phyloP scores from a whole-genome alignment of 495 filamentous ascomycete genomes.

The Daldinia decipiens region DNA sequence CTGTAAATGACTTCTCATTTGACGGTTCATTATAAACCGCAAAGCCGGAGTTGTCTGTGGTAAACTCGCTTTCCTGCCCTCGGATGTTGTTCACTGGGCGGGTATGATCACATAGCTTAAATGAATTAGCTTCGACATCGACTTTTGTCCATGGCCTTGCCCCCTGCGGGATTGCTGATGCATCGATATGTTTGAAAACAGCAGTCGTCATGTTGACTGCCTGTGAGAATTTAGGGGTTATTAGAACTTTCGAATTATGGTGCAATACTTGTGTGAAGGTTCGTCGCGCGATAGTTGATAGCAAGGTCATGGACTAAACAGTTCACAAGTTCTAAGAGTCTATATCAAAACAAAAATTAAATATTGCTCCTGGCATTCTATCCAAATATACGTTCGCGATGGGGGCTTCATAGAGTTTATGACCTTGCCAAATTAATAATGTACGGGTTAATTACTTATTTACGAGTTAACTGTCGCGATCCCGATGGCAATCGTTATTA shows the following conservation, averaged over 20 bases:
- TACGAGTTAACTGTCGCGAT: background rate
- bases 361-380: no score
- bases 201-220: slow-evolving; percentile 45
- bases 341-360: background rate
- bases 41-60: slow-evolving; percentile 57
- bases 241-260: slow-evolving; percentile 2
- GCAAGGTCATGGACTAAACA: slow-evolving; percentile 21
- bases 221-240: slow-evolving; percentile 9
- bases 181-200: slow-evolving; percentile 47
- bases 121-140: slow-evolving; percentile 49
- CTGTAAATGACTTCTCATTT: slow-evolving; percentile 65
- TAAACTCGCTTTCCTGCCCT: slow-evolving; percentile 43
- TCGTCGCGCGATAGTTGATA: slow-evolving; percentile 23
- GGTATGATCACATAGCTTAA: slow-evolving; percentile 36
- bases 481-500: slow-evolving; percentile 8
- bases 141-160: slow-evolving; percentile 56
- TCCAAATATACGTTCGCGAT: background rate
- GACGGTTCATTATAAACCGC: slow-evolving; percentile 51
- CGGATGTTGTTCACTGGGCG: slow-evolving; percentile 51
- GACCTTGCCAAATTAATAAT: slow-evolving; percentile 14
- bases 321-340: background rate
- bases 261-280: slow-evolving; percentile 22
- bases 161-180: slow-evolving; percentile 33
- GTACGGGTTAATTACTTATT: slow-evolving; percentile 3
- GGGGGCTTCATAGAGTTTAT: slow-evolving; percentile 12